Evolutionary conservation across 176 grass and related monocot genomes (phyloP).

Genomic region (Rhipidocladum racemiflorum): DNA sequence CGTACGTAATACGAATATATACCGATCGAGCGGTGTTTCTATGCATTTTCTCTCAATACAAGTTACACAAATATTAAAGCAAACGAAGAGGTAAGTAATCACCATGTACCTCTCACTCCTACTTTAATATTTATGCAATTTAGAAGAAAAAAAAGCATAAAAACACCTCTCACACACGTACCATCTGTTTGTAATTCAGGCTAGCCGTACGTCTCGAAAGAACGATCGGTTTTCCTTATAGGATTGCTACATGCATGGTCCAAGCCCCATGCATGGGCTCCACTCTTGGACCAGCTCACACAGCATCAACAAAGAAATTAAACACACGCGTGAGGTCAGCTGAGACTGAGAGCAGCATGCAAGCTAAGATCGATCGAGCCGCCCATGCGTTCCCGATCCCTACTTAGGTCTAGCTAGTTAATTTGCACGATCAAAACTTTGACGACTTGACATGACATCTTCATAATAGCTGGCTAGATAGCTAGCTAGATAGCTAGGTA

Average conservation of each 20-base stretch:
- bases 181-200: neutral
- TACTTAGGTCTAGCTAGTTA: constrained; percentile 17
- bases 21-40: no score
- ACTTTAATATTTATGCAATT: no score
- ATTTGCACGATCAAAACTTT: constrained; percentile 28
- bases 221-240: neutral
- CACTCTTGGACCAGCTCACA: constrained; percentile 16
- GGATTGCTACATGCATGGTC: neutral
- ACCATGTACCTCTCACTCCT: no score
- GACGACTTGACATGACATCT: constrained; percentile 15
- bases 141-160: no score
- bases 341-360: constrained; percentile 26
- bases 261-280: no score
- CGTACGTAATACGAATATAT: no score
- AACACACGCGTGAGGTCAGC: no score
- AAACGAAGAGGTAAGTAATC: no score
- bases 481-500: neutral
- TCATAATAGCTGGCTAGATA: neutral
- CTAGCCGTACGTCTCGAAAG: neutral
- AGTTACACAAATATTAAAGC: no score
- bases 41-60: no score
- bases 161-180: no score
- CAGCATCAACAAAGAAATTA: constrained; percentile 28
- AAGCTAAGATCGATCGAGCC: constrained; percentile 5
- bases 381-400: constrained; percentile 5